Evolutionary conservation across 2,329 filamentous ascomycete species (phyloP), one percentile per base, ranked within the genome.

Genomic region (Colletotrichum somersetense): DNA sequence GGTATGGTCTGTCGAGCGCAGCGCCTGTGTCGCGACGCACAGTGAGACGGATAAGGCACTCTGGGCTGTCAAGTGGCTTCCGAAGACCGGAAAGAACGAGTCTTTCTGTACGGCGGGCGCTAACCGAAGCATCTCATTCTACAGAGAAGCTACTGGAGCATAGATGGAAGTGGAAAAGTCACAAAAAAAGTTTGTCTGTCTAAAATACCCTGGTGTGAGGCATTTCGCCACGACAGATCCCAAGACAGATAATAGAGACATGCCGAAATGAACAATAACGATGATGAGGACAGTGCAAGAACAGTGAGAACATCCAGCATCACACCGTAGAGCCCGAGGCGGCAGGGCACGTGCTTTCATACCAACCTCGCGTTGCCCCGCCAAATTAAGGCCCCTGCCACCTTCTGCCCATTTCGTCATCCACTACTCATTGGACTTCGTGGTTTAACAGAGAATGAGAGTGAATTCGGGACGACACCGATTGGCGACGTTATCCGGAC

Each of bases 1-100:
- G 82, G 93, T 98, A 40, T 99, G 96, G 96, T 96, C 94, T 40
- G 89, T 98, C 71, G 95, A 97, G 77, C 89, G 91, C 44, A 89
- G 91, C 68, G 87, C 88, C 5, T 98, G 96, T 79, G 96, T 99
- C 56, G 95, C 96, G 16, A 99, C 96, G 12, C 94, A 97, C 80
- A 95, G 92, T 70, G 95, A 98, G 84, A 95, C 93, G 7, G 95
- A 96, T 74, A 93, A 93, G 82, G 89, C 91, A 0, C 80, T 98
- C 3, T 98, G 95, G 93, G 89, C 90, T 66, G 93, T 95, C 38
- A 92, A 90, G 78, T 97, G 94, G 94, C 82, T 97, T 72, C 93
- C 93, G 14, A 95, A 93, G 83, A 88, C 88, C 1, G 85, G 83
- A 79, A 91, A 86, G 81, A 89, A 87, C 74, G 93, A 89, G 81